phyloP scores from a whole-genome alignment of 192 early-diverging fungal genomes.

The Endogone sp. region DNA sequence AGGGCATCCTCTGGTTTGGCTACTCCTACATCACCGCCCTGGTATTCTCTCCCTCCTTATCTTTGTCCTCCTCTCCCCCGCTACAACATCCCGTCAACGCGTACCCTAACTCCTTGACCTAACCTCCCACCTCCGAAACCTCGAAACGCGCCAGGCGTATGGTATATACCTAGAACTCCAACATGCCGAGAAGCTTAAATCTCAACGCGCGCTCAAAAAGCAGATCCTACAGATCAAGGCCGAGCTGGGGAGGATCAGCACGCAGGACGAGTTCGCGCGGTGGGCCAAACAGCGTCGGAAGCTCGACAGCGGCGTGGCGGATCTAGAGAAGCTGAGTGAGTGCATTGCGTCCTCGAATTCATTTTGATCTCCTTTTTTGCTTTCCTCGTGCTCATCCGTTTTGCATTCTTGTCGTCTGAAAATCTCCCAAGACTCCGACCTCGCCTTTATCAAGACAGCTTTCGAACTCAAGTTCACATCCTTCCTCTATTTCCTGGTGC shows the following conservation, averaged over 20 bases:
- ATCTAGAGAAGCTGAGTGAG: slow-evolving; percentile 65
- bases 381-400: not conserved
- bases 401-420: no score
- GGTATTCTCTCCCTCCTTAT: slow-evolving; percentile 21
- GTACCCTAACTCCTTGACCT: not conserved
- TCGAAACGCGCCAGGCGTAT: slow-evolving; percentile 33
- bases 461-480: slow-evolving; percentile 80
- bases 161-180: slow-evolving; percentile 46
- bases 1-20: slow-evolving; percentile 47
- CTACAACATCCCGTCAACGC: no score
- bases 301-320: slow-evolving; percentile 68
- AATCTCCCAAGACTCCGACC: slow-evolving; percentile 55
- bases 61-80: no score
- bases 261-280: slow-evolving; percentile 87
- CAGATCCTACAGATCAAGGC: slow-evolving; percentile 58
- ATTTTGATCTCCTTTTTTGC: not conserved
- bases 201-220: slow-evolving; percentile 58
- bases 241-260: slow-evolving; percentile 64
- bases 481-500: slow-evolving; percentile 58
- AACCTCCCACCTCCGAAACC: not conserved
- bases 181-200: slow-evolving; percentile 47
- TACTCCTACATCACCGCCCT: slow-evolving; percentile 47
- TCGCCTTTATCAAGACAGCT: slow-evolving; percentile 59
- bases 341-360: not conserved
- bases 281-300: slow-evolving; percentile 87